Evolutionary conservation across 164 flowering plant species (phyloP).

Genomic region (Annona cherimola): DNA sequence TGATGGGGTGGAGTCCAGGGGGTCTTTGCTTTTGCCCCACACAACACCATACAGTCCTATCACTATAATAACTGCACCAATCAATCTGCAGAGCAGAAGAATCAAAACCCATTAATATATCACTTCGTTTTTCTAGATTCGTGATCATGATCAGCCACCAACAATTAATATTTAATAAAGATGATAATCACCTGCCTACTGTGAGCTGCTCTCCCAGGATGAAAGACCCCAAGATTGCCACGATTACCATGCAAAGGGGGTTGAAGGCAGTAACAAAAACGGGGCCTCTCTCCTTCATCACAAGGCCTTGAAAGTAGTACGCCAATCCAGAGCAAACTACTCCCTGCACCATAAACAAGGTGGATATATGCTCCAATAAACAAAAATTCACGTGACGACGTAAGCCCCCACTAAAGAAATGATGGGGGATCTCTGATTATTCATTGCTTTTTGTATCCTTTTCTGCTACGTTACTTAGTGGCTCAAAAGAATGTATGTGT

Average conservation of each 20-base stretch:
- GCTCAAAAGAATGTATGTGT: too few species aligned
- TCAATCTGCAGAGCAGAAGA: constrained; percentile 24
- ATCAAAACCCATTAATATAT: neutral
- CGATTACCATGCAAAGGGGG: constrained; percentile 82
- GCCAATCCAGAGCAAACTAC: constrained; percentile 78
- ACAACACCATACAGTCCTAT: constrained; percentile 48
- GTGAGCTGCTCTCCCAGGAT: constrained; percentile 62
- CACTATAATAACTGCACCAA: constrained; percentile 49
- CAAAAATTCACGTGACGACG: too few species aligned
- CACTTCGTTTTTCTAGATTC: neutral
- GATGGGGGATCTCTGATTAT: too few species aligned
- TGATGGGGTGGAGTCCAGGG: neutral
- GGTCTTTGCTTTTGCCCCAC: constrained; percentile 66
- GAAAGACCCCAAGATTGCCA: constrained; percentile 53
- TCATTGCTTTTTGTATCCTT: too few species aligned
- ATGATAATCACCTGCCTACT: constrained; percentile 63
- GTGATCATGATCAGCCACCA: neutral
- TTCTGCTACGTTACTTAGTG: too few species aligned
- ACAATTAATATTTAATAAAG: neutral
- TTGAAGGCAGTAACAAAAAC: constrained; percentile 82
- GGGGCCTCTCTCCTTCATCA: constrained; percentile 69
- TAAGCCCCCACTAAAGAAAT: too few species aligned
- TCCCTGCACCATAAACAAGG: constrained; percentile 37
- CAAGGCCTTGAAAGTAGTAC: constrained; percentile 73
- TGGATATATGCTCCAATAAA: neutral